Percentiles rank a stretch among this genome's conserved stretches.
Evolutionary conservation across 345 rosid species (phyloP).

Genomic region (Hibiscus mutabilis): DNA sequence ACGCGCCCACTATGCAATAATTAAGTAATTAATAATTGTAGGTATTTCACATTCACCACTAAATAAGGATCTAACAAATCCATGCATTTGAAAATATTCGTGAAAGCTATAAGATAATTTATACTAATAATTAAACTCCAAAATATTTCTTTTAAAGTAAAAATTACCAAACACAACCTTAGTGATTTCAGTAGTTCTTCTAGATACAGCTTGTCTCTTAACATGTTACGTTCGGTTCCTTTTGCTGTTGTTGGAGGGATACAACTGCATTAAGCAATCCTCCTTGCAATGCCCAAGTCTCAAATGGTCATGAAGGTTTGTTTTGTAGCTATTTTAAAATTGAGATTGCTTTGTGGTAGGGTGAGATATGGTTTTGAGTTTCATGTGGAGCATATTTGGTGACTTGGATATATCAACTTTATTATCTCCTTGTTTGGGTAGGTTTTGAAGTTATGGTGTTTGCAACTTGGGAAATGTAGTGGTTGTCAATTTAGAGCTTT

Average conservation of each 20-base stretch:
- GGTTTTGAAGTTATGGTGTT: background rate
- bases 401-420: background rate
- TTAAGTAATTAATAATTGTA: background rate
- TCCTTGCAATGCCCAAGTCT: background rate
- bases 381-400: conserved; percentile 3
- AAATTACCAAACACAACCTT: background rate
- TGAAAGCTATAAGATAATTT: background rate
- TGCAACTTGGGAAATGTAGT: background rate
- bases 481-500: background rate
- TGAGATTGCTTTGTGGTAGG: background rate
- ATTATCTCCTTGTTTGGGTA: background rate
- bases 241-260: background rate
- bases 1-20: background rate
- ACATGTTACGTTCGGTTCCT: background rate
- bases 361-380: background rate
- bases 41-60: background rate
- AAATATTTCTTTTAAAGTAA: background rate
- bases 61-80: background rate
- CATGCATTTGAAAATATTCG: background rate
- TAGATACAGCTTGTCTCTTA: background rate
- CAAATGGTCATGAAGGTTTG: background rate
- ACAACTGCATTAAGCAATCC: background rate
- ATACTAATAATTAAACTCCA: background rate
- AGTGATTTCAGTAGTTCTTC: background rate
- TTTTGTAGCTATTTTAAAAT: background rate